Conservation (phyloP, 768 basidiomycete genomes). For the Boletellus sp. region DNA sequence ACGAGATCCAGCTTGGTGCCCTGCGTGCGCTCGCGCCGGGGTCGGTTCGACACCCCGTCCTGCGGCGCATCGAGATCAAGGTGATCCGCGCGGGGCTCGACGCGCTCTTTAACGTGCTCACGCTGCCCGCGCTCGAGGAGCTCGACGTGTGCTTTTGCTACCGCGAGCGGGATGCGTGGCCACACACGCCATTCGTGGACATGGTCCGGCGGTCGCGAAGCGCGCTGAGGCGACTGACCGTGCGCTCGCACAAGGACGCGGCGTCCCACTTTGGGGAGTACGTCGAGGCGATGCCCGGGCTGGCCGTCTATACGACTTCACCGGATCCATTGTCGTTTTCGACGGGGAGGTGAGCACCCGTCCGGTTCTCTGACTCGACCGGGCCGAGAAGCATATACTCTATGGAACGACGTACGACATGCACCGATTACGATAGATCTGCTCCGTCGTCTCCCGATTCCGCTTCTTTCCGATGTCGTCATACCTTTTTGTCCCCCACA, state of each 20-base stretch:
- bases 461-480: no score
- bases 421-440: no score
- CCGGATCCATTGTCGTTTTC: neutral
- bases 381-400: no score
- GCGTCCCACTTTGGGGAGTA: conserved; percentile 23
- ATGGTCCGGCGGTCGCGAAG: conserved; percentile 26
- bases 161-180: conserved; percentile 28
- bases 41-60: conserved; percentile 12
- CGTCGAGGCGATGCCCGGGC: conserved; percentile 16
- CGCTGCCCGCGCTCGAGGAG: conserved; percentile 28
- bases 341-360: no score
- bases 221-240: conserved; percentile 18
- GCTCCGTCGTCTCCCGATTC: no score
- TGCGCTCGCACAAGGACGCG: conserved; percentile 24
- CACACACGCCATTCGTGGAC: conserved; percentile 22
- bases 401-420: no score
- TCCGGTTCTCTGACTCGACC: no score
- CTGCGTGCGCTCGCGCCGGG: conserved; percentile 10
- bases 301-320: conserved; percentile 15
- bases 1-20: conserved; percentile 10
- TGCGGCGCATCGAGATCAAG: conserved; percentile 30
- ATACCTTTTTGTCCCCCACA: no score
- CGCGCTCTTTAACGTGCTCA: conserved; percentile 16
- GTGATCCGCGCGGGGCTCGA: conserved; percentile 26
- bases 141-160: conserved; percentile 31